Conservation (phyloP, 2,329 filamentous ascomycete genomes). For the Metarhizium guizhouense region DNA sequence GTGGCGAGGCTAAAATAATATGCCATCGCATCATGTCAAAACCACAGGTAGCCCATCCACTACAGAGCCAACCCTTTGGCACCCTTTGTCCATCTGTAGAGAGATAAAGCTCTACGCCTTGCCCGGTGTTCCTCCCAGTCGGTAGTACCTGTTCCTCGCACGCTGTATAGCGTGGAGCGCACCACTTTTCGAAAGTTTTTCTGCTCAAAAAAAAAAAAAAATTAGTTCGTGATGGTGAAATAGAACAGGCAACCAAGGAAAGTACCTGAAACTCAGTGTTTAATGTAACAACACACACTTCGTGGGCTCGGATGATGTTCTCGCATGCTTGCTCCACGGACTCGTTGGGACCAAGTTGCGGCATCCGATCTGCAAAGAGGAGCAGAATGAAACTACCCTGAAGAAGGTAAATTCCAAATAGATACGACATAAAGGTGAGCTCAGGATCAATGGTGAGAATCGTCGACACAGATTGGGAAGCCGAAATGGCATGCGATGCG, state of each 20-base stretch:
- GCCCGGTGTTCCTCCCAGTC: constrained; percentile 35
- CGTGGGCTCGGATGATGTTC: constrained; percentile 39
- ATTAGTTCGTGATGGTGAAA: background rate
- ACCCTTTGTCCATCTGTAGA: constrained; percentile 41
- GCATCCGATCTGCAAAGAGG: constrained; percentile 39
- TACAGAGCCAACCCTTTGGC: constrained; percentile 24
- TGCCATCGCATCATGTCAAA: background rate
- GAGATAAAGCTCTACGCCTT: constrained; percentile 38
- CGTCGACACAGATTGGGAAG: constrained; percentile 33
- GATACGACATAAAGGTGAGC: constrained; percentile 41
- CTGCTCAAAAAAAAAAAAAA: constrained; percentile 15
- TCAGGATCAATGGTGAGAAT: constrained; percentile 40
- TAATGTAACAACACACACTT: constrained; percentile 40
- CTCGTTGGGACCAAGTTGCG: constrained; percentile 33
- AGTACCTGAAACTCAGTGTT: constrained; percentile 39
- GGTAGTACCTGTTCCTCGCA: constrained; percentile 29
- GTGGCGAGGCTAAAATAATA: too few relatives aligned
- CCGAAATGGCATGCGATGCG: constrained; percentile 36
- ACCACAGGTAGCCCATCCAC: constrained; percentile 16
- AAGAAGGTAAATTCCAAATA: constrained; percentile 43
- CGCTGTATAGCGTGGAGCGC: constrained; percentile 37
- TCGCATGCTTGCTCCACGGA: constrained; percentile 39
- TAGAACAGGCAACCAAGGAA: background rate
- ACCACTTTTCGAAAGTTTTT: constrained; percentile 47
- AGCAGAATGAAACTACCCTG: constrained; percentile 41